Evolutionary conservation across 1,284 basidiomycete genomes (phyloP), one percentile per base, ranked within the genome.

Genomic region (Paramarasmius palmivorus): DNA sequence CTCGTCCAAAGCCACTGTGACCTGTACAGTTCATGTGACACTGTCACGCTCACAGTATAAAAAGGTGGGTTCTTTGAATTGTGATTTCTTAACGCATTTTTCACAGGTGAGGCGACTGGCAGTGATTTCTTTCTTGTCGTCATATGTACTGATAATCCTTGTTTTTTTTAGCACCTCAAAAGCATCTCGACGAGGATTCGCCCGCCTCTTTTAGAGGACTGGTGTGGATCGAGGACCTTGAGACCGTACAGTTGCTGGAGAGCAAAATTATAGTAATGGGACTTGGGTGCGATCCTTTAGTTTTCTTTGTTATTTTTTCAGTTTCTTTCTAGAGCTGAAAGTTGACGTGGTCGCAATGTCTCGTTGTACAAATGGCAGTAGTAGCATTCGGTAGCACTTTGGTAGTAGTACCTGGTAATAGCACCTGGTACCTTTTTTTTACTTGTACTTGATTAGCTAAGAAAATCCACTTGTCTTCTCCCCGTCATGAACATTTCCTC

Each of bases 181-280:
- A 91, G 89, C 89, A 91, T 91, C 89, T 90, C 85, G 81, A 84
- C 77, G 85, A 91, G 63, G 88, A 83, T 72, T 74, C 73, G 83
- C 80, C 81, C 85, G 81, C 88, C 84, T 72, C 12, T 46, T 29
- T 61, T 57, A 59, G 59, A 72, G 84, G 84, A 86, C 77, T 81
- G 81, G 81, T 63, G 86, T 74, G 76, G 81, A 76, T 88, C 85
- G 79, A 90, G 81, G 89, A 91, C 81, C 76, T 84, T 78, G 88
- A 86, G 89, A 91, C 85, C 89, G 89, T 92, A 46, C 84, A 80
- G 68, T 73, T 71, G 84, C 85, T 89, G 89, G 82, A 90, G 88
- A 91, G 63, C 55, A 67, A 84, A 62, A 69, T n/a, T n/a, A n/a
- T 57, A 59, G 71, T 70, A 82, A 90, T 84, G 84, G 79, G 87